Evolutionary conservation across 139 green algal genomes (phyloP).

Genomic region (Chlorella sp.): DNA sequence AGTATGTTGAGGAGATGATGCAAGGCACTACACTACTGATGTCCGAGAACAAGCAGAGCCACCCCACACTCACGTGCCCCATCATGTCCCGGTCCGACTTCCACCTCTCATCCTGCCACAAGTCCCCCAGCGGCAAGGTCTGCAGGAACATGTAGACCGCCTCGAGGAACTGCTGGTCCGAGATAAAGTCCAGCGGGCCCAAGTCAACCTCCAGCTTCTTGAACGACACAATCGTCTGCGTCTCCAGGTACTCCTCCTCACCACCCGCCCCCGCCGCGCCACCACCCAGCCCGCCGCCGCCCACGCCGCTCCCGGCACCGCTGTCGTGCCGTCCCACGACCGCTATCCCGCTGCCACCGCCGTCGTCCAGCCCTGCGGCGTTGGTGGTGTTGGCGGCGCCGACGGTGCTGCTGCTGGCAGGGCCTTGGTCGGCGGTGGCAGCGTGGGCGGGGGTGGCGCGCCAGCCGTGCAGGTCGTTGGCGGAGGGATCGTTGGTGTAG

Average conservation of each 20-base stretch:
- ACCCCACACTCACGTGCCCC: too few relatives aligned
- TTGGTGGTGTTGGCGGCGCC: background rate
- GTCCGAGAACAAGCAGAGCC: too few relatives aligned
- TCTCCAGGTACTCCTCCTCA: background rate
- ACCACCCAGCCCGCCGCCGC: background rate
- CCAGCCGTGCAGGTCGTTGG: too few relatives aligned
- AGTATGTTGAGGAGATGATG: too few relatives aligned
- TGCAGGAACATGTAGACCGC: constrained; percentile 64
- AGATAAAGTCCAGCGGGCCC: constrained; percentile 40
- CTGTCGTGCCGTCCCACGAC: background rate
- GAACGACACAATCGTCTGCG: constrained; percentile 64
- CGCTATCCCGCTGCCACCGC: background rate
- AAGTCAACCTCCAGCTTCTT: constrained; percentile 59
- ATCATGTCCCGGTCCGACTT: constrained; percentile 36
- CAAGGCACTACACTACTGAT: too few relatives aligned
- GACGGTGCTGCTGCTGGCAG: too few relatives aligned
- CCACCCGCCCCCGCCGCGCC: background rate
- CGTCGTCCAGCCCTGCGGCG: too few relatives aligned
- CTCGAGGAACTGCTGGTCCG: constrained; percentile 37
- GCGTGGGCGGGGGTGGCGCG: too few relatives aligned
- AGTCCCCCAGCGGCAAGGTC: constrained; percentile 58
- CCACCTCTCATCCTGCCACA: constrained; percentile 69
- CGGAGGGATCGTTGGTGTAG: too few relatives aligned
- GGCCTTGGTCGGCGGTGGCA: too few relatives aligned
- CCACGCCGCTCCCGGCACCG: background rate